phyloP scores from a whole-genome alignment of 257 asterid genomes.

The Jacaranda mimosifolia region DNA sequence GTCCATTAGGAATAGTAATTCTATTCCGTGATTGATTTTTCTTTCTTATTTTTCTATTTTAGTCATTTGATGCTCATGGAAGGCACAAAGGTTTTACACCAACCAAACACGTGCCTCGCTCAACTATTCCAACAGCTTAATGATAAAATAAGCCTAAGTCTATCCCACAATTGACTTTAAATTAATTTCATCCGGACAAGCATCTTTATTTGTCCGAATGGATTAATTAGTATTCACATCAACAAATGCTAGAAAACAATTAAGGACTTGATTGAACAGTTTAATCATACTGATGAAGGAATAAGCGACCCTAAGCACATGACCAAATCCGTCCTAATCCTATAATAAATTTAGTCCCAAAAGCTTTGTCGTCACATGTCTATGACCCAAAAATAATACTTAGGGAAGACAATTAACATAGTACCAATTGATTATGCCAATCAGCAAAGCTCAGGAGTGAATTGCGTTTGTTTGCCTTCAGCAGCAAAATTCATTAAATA shows the following conservation, averaged over 20 bases:
- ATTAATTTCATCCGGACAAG: not conserved
- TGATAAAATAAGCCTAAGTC: not conserved
- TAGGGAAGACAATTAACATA: not conserved
- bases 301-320: constrained; percentile 10
- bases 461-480: too few relatives aligned
- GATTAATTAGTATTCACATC: not conserved
- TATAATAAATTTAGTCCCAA: not conserved
- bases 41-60: too few relatives aligned
- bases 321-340: not conserved
- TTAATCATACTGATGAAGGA: not conserved
- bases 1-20: too few relatives aligned
- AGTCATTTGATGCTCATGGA: too few relatives aligned
- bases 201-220: not conserved
- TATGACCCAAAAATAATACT: not conserved
- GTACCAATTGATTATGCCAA: not conserved
- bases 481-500: too few relatives aligned
- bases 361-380: not conserved
- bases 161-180: not conserved
- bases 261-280: not conserved
- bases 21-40: too few relatives aligned
- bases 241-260: not conserved
- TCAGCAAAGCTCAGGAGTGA: not conserved
- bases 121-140: not conserved
- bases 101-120: not conserved
- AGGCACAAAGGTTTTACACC: not conserved